Evolutionary conservation across 2,329 filamentous ascomycete species (phyloP), one percentile per base, ranked within the genome.

Genomic region (Fusarium mundagurra): DNA sequence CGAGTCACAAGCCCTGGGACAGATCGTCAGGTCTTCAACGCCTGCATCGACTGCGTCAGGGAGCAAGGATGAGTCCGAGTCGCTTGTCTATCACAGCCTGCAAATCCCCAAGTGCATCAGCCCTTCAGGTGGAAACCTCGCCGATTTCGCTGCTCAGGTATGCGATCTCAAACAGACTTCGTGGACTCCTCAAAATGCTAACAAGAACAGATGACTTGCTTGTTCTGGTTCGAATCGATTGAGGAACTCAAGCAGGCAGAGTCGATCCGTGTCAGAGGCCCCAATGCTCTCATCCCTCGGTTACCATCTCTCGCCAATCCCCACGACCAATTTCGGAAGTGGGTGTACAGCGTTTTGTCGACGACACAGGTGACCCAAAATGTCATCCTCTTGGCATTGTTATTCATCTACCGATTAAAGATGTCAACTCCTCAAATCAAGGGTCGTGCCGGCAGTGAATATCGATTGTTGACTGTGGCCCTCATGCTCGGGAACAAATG

Each of bases 401-500:
- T 98, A 41, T 98, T 98, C 85, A 93, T 99, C 74, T 97, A 98
- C 83, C 90, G 96, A 53, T 84, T 99, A 73, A 98, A 98, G 86
- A 94, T 92, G 81, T 92, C 93, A 73, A 98, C 98, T 77, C 94
- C 95, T 0, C 91, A 89, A 7, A 96, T 98, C 24, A 94, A 95
- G 80, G 96, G 96, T 45, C 96, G 96, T 78, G 92, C 92, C 29
- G 96, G 96, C 10, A 99, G 96, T 82, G 96, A 98, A 82, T 98
- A 96, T 80, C 89, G 96, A 24, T 86, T 99, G 31, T 87, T 98
- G 79, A 98, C 96, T 0, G 95, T 98, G 55, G 96, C 96, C 31
- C 85, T 99, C 75, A 99, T 99, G 96, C 87, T 99, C 68, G 96
- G 95, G 71, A 99, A 99, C 83, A 99, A 99, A 86, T 99, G 92